These are phyloP conservation scores for Claviceps sp. DNA, from an alignment of 2,329 filamentous ascomycete species.

Conservation along the genomic window DNA sequence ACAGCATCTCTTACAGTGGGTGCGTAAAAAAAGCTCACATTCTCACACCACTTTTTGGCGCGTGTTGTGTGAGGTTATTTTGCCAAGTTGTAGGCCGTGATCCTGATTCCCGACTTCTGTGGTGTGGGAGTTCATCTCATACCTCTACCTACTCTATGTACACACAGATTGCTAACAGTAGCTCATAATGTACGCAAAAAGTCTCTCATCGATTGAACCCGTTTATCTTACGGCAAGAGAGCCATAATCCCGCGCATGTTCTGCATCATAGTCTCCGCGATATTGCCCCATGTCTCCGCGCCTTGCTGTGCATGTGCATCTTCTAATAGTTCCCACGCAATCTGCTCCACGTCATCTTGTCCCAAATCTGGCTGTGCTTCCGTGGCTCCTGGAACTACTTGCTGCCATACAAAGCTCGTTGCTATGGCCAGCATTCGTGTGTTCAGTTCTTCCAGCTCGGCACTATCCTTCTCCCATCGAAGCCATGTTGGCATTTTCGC, in stretches of 20 bases:
- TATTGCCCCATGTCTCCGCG: constrained; percentile 19
- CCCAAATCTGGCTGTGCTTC: neutral
- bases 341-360: constrained; percentile 15
- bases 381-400: constrained; percentile 14
- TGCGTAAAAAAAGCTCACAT: too few species aligned
- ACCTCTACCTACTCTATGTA: too few species aligned
- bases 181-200: too few species aligned
- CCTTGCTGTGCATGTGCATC: constrained; percentile 10
- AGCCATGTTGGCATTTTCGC: constrained; percentile 15
- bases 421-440: constrained; percentile 12
- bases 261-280: constrained; percentile 15
- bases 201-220: neutral
- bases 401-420: constrained; percentile 10
- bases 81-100: too few species aligned
- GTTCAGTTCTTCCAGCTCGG: constrained; percentile 17
- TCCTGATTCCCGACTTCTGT: too few species aligned
- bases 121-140: too few species aligned
- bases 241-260: constrained; percentile 13
- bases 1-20: neutral
- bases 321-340: constrained; percentile 21
- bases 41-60: too few species aligned
- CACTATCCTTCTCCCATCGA: constrained; percentile 21
- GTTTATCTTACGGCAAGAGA: constrained; percentile 8
- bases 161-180: too few species aligned
- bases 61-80: neutral